Percentiles rank a stretch among this genome's conserved stretches.
Evolutionary conservation across 768 basidiomycete genomes (phyloP).

Genomic region (Pulveroboletus ravenelii): DNA sequence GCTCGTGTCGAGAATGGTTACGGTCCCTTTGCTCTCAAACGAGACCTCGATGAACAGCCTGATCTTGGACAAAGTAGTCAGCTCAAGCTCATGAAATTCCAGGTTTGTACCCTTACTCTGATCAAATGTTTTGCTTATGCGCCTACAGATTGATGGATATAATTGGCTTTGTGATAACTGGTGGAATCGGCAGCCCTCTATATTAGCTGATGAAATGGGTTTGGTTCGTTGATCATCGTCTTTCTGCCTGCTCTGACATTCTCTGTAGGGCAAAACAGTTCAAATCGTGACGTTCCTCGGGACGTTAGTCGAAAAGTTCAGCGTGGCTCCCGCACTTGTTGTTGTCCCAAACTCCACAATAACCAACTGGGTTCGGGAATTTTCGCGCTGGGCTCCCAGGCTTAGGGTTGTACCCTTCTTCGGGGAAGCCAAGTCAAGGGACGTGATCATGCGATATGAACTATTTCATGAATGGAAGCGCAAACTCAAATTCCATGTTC

Average conservation of each 20-base stretch:
- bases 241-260: constrained; percentile 4
- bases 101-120: constrained; percentile 42
- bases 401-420: constrained; percentile 80
- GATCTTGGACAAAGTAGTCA: constrained; percentile 60
- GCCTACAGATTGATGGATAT: constrained; percentile 63
- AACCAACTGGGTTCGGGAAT: constrained; percentile 93
- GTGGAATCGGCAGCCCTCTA: constrained; percentile 81
- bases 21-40: constrained; percentile 40
- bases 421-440: constrained; percentile 75
- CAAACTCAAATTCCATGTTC: constrained; percentile 76
- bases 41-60: constrained; percentile 47
- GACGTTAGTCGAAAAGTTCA: constrained; percentile 48
- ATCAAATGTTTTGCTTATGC: constrained; percentile 2
- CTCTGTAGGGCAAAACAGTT: constrained; percentile 77
- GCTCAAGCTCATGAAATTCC: constrained; percentile 82
- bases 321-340: constrained; percentile 76
- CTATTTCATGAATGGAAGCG: constrained; percentile 57
- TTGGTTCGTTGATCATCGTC: constrained; percentile 44
- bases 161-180: constrained; percentile 86
- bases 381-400: constrained; percentile 67
- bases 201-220: constrained; percentile 98
- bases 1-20: constrained; percentile 55
- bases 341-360: constrained; percentile 97
- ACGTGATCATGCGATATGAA: constrained; percentile 79
- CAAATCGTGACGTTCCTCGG: constrained; percentile 86